Evolutionary conservation across 179 eudicot genomes (phyloP), one percentile per base, ranked within the genome.

Genomic region (Vitellaria paradoxa): DNA sequence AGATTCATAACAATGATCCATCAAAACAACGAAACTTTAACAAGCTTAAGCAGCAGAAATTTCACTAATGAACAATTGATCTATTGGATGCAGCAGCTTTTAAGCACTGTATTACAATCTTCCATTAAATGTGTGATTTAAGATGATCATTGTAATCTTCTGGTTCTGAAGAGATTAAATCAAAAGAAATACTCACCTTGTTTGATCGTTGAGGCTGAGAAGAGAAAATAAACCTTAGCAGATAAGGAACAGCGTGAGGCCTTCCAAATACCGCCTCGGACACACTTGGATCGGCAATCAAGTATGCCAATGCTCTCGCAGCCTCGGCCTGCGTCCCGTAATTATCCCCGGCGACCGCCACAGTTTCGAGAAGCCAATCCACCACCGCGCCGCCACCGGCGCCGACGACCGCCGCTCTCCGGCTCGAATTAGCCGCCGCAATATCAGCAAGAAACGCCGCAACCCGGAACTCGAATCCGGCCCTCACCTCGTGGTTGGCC

Each of bases 361-460:
- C 95, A 52, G 87, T 87, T 81, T 92, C 90, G 55, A 96, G 82
- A 9, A 96, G 68, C 97, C 99, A 94, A 79, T 96, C 99, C 56
- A 93, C 86, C 74, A 94, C 98, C 76, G 82, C 89, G 0, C 99
- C 98, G 17, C 89, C 90, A 0, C 99, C 99, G 0, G 98, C 98
- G 13, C 85, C 86, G 6, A 96, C 98, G 80, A 96, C 80, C n/a
- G 99, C 99, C 53, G 84, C 77, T 77, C 99, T 89, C 77, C 99
- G 68, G 1, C 84, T 80, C 1, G 88, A 93, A 70, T 89, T 94
- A 0, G 97, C 98, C 2, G 99, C 98, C 6, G 92, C 96, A 78
- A 96, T 96, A 72, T 96, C 99, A 10, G 99, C 99, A n/a, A 96
- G 74, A 52, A 96, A 84, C 21, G 99, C 87, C 49, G 99, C 98